These are phyloP conservation scores for Phylloboletellus chloephorus DNA, from an alignment of 1,284 basidiomycete species.

Conservation along the genomic window DNA sequence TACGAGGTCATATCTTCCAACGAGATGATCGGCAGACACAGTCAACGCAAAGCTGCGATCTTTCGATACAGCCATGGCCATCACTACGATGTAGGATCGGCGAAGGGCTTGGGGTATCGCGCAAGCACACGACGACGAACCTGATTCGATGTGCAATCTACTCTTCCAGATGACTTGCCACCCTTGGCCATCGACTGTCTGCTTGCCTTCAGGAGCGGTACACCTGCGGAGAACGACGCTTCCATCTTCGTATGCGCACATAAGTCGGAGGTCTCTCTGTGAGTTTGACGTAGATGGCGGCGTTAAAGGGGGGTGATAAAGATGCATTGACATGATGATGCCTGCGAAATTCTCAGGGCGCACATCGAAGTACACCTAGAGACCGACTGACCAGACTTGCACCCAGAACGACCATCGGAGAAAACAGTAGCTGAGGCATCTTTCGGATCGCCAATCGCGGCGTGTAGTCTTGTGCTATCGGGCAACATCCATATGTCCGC, in stretches of 20 bases:
- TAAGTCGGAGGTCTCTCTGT: constrained; percentile 44
- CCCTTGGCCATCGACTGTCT: constrained; percentile 63
- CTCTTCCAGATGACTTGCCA: constrained; percentile 70
- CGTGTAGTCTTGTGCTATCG: constrained; percentile 60
- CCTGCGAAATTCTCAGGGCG: constrained; percentile 38
- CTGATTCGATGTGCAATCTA: constrained; percentile 73
- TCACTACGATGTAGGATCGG: constrained; percentile 48
- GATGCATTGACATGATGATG: constrained; percentile 80
- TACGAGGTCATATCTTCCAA: constrained; percentile 65
- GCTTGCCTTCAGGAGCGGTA: constrained; percentile 30
- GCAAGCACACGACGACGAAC: constrained; percentile 40
- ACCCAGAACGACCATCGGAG: constrained; percentile 39
- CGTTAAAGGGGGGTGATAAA: constrained; percentile 40
- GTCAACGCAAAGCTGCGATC: constrained; percentile 61
- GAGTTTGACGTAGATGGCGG: constrained; percentile 32
- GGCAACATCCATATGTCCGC: constrained; percentile 79
- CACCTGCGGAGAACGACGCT: constrained; percentile 61
- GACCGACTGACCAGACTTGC: constrained; percentile 31
- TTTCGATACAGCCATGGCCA: constrained; percentile 75
- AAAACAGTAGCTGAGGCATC: constrained; percentile 28
- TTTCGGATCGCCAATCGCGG: constrained; percentile 63
- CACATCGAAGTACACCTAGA: neutral
- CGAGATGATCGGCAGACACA: constrained; percentile 78
- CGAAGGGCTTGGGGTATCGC: neutral
- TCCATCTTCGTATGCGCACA: constrained; percentile 81